These are phyloP conservation scores for Coemansia sp. DNA, from an alignment of 192 early-diverging fungal species.

Conservation along the genomic window DNA sequence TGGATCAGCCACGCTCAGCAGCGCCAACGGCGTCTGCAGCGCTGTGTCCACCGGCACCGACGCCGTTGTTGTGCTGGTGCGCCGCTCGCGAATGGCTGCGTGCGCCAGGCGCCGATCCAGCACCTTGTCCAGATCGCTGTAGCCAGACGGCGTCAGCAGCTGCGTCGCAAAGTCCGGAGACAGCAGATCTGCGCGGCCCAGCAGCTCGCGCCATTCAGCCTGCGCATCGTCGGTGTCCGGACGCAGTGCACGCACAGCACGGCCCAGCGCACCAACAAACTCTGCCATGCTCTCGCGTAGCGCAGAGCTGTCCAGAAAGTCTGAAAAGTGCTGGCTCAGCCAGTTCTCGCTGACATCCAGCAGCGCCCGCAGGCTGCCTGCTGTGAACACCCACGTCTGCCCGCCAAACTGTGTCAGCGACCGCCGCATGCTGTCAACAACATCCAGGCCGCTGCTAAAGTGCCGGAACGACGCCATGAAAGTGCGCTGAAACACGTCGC, in stretches of 20 bases:
- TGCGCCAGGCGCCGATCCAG: slow-evolving; percentile 36
- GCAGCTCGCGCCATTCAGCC: slow-evolving; percentile 18
- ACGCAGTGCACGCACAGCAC: slow-evolving; percentile 8
- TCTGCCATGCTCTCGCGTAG: slow-evolving; percentile 55
- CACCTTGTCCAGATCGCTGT: slow-evolving; percentile 29
- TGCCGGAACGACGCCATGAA: slow-evolving; percentile 69
- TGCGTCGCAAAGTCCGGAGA: slow-evolving; percentile 29
- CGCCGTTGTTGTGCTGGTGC: slow-evolving; percentile 9
- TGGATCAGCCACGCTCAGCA: slow-evolving; percentile 34
- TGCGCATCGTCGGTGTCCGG: slow-evolving; percentile 2
- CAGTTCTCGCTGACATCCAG: slow-evolving; percentile 65
- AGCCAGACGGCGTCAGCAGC: slow-evolving; percentile 36
- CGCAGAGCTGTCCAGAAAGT: slow-evolving; percentile 64
- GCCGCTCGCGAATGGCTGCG: slow-evolving; percentile 39
- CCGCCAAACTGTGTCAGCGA: slow-evolving; percentile 15
- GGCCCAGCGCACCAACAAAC: slow-evolving; percentile 29
- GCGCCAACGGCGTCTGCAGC: slow-evolving; percentile 27
- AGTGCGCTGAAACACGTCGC: slow-evolving; percentile 53
- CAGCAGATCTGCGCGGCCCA: slow-evolving; percentile 18
- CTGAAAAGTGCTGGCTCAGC: slow-evolving; percentile 59
- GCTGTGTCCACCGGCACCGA: slow-evolving; percentile 18
- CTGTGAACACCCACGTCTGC: slow-evolving; percentile 36
- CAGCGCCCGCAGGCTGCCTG: slow-evolving; percentile 32
- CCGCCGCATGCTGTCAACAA: slow-evolving; percentile 39
- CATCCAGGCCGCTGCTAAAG: slow-evolving; percentile 57